Evolutionary conservation across 2,329 filamentous ascomycete genomes (phyloP).

Genomic region (Ceratocystis papillata): DNA sequence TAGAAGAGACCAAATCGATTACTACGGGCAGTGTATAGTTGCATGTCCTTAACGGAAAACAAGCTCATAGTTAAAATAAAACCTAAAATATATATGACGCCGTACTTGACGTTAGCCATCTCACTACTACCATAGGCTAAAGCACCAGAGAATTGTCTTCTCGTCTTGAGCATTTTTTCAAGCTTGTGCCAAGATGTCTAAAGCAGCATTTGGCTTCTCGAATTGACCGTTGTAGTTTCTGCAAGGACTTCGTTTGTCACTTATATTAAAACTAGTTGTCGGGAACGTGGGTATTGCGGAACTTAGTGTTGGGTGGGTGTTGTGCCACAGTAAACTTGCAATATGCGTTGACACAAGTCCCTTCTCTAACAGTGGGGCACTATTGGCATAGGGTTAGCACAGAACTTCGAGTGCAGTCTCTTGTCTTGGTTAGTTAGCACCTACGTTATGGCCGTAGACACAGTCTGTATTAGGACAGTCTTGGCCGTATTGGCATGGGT

Average conservation of each 20-base stretch:
- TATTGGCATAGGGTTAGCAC: conserved; percentile 28
- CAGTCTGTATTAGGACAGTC: conserved; percentile 48
- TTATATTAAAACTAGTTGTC: background rate
- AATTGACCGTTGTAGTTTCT: too few relatives aligned
- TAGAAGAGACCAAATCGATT: too few relatives aligned
- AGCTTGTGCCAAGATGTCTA: too few relatives aligned
- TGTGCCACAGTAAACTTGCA: conserved; percentile 17
- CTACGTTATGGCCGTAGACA: conserved; percentile 53
- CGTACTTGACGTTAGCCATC: too few relatives aligned
- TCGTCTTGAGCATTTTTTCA: too few relatives aligned
- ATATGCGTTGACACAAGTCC: conserved; percentile 34
- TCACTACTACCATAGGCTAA: too few relatives aligned
- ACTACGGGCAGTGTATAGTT: too few relatives aligned
- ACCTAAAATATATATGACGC: too few relatives aligned
- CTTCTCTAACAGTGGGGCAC: conserved; percentile 45
- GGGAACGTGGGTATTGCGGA: background rate
- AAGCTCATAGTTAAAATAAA: too few relatives aligned
- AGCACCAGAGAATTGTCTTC: too few relatives aligned
- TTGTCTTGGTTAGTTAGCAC: conserved; percentile 27
- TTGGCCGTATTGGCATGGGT: conserved; percentile 48
- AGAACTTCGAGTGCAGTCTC: background rate
- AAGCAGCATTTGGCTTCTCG: too few relatives aligned
- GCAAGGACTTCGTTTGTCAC: background rate
- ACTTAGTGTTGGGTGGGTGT: conserved; percentile 16
- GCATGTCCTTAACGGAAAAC: too few relatives aligned